phyloP scores from a whole-genome alignment of 441 rosid genomes.

The Corymbia calophylla region DNA sequence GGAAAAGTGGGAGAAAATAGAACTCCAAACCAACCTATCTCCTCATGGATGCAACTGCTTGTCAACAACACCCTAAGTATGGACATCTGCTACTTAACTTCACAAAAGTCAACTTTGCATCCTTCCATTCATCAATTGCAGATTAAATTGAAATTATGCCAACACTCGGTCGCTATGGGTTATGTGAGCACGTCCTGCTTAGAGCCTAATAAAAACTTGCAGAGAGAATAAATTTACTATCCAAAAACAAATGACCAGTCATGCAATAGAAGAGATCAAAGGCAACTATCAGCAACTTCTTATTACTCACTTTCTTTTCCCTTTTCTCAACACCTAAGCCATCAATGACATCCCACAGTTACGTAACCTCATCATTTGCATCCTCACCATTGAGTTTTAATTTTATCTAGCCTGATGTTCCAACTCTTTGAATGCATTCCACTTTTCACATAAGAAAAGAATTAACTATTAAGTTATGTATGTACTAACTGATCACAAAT shows the following conservation, averaged over 20 bases:
- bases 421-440: neutral
- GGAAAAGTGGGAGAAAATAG: neutral
- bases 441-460: neutral
- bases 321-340: neutral
- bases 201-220: neutral
- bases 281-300: neutral
- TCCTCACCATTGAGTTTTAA: neutral
- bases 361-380: neutral
- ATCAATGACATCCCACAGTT: neutral
- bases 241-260: neutral
- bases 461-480: neutral
- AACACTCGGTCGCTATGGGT: neutral
- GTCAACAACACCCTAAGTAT: neutral
- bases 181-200: neutral
- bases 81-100: neutral
- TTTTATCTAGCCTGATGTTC: neutral
- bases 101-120: neutral
- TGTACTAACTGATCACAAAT: neutral
- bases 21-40: neutral
- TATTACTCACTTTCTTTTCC: neutral
- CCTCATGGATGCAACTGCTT: neutral
- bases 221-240: neutral
- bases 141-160: neutral
- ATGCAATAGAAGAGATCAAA: neutral
- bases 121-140: neutral